Evolutionary conservation across 2,329 filamentous ascomycete species (phyloP).

Genomic region (Elsinoe fawcettii): DNA sequence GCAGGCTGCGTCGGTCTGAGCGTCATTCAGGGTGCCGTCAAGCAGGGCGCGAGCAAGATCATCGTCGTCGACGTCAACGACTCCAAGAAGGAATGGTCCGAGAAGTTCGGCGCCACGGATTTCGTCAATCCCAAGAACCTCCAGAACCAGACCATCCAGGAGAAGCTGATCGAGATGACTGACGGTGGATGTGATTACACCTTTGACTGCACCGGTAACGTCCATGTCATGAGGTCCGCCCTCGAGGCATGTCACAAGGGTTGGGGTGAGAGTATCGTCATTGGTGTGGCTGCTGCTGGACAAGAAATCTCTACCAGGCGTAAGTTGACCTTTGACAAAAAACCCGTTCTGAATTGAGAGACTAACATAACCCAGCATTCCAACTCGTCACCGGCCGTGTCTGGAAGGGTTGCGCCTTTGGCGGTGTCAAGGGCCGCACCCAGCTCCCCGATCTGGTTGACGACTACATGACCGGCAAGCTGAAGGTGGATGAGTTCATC

Average conservation of each 20-base stretch:
- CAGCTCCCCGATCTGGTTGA: conserved; percentile 80
- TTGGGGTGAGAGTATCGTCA: conserved; percentile 96
- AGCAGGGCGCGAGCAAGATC: conserved; percentile 70
- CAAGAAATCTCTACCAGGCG: conserved; percentile 92
- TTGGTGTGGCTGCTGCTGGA: conserved; percentile 90
- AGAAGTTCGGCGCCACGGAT: conserved; percentile 92
- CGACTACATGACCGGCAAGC: conserved; percentile 79
- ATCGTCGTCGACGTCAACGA: conserved; percentile 80
- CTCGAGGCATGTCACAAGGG: conserved; percentile 99
- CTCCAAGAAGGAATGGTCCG: conserved; percentile 80
- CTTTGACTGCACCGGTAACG: conserved; percentile 97
- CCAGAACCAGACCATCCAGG: conserved; percentile 67
- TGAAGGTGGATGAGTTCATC: conserved; percentile 99
- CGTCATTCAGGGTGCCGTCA: conserved; percentile 87
- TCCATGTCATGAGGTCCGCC: conserved; percentile 88
- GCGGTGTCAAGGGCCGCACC: conserved; percentile 92
- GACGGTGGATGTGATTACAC: conserved; percentile 98
- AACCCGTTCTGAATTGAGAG: neutral
- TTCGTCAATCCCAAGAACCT: conserved; percentile 82
- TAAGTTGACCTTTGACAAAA: conserved; percentile 45
- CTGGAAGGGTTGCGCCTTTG: conserved; percentile 97
- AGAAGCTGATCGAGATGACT: conserved; percentile 93
- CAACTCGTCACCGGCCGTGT: conserved; percentile 96
- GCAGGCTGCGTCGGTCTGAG: conserved; percentile 92
- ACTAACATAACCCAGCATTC: conserved; percentile 59